Base-by-base conservation (phyloP, 371 early-diverging fungal genomes). In the Capillidium rhysosporum region DNA sequence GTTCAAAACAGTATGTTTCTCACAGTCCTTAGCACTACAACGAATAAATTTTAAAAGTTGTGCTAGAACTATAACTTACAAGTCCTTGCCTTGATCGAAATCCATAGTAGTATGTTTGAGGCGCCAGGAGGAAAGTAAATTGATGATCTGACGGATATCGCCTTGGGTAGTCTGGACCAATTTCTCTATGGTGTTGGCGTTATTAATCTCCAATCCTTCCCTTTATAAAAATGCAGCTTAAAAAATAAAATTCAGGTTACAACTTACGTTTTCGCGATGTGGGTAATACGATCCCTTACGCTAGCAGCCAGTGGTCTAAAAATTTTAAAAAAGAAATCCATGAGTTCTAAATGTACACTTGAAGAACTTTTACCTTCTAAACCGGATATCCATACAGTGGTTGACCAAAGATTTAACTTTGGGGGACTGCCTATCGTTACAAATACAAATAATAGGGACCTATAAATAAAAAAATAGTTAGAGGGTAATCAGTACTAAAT, bases 81-180 rank as follows among this genome's bases (percentile, higher is more conserved):
- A 66, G 21, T 60, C 62, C 53, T 87, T 86, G 28, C 89, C 82
- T 52, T 89, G 75, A 57, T 92, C 86, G 58, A 77, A 92, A 28
- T 69, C 64, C 77, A 98, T 79, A 0, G 63, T 64, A 10, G 66
- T 61, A 52, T 73, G 64, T 8, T 68, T 66, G 20, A 92, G 64
- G 34, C 84, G 72, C 63, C 86, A 94, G 7, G 86, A 84, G 1
- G 96, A 91, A 46, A 99, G 61, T 53, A 90, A 75, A 65, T 97
- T 98, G 45, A 99, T 73, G 47, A 97, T 80, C 69, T 99, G 99
- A n/a, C 99, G 86, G 57, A 99, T 87, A 69, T 99, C 99, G 29
- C 84, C 83, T 40, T 82, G 76, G 0, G 95, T 87, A 0, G 76
- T 64, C 40, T 68, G 65, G 8, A 95, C 81, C n/a, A 99, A 68